phyloP scores from a whole-genome alignment of 805 yeast genomes.

The Ogataea nonfermentans region DNA sequence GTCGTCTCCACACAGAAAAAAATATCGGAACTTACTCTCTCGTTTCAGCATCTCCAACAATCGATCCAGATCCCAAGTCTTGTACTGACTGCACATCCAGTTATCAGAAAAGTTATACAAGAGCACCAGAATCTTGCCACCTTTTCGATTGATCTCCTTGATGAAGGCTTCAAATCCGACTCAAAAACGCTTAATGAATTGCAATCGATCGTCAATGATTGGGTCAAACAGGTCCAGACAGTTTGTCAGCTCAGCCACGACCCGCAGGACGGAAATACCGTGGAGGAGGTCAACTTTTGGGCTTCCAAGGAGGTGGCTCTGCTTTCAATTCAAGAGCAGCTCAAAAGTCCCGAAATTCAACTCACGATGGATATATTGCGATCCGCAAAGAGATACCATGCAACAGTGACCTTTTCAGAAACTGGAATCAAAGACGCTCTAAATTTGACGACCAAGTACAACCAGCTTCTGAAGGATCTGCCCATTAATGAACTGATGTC shows the following conservation, averaged over 20 bases:
- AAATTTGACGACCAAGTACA: slow-evolving; percentile 51
- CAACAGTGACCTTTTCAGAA: slow-evolving; percentile 69
- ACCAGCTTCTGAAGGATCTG: slow-evolving; percentile 63
- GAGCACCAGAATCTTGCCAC: slow-evolving; percentile 9
- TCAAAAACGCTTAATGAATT: slow-evolving; percentile 59
- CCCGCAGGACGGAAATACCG: slow-evolving; percentile 51
- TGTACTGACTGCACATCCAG: slow-evolving; percentile 48
- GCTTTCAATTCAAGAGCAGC: slow-evolving; percentile 53
- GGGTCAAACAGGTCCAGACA: slow-evolving; percentile 65
- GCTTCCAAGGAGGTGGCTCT: slow-evolving; percentile 63
- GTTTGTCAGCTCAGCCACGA: slow-evolving; percentile 54
- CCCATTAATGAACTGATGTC: slow-evolving; percentile 61
- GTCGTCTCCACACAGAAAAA: slow-evolving; percentile 55
- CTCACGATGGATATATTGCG: slow-evolving; percentile 60
- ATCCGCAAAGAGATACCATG: slow-evolving; percentile 74
- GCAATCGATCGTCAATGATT: slow-evolving; percentile 67
- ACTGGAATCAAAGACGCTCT: slow-evolving; percentile 61
- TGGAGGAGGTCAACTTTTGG: slow-evolving; percentile 81
- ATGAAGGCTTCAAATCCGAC: slow-evolving; percentile 42
- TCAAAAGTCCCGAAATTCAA: slow-evolving; percentile 50
- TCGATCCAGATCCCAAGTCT: slow-evolving; percentile 69
- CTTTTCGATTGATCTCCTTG: slow-evolving; percentile 17
- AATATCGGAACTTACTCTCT: slow-evolving; percentile 63
- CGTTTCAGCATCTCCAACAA: slow-evolving; percentile 67
- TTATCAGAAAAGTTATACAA: slow-evolving; percentile 41